phyloP scores from a whole-genome alignment of 75 land plant species.

The Azolla pinnata region DNA sequence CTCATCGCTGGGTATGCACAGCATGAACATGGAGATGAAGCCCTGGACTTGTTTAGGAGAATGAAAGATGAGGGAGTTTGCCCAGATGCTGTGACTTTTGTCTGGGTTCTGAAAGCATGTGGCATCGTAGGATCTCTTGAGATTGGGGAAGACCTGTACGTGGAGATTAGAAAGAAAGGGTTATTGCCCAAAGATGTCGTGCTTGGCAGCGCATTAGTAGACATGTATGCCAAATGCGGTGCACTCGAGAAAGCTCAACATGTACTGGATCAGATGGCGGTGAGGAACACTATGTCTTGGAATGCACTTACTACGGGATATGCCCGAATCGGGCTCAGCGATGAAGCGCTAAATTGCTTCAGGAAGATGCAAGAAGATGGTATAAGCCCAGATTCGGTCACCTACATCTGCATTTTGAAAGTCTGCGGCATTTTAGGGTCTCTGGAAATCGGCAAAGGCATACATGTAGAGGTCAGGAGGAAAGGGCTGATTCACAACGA shows the following conservation, averaged over 20 bases:
- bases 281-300: conserved; percentile 9
- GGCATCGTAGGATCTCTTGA: not conserved
- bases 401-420: conserved; percentile 9
- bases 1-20: conserved; percentile 35
- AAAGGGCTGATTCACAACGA: conserved; percentile 8
- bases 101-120: conserved; percentile 22
- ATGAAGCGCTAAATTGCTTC: conserved; percentile 8
- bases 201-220: no score
- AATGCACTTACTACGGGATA: conserved; percentile 5
- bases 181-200: conserved; percentile 2
- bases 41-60: conserved; percentile 21
- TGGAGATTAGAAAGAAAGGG: conserved; percentile 7
- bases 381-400: conserved; percentile 7
- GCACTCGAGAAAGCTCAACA: conserved; percentile 2
- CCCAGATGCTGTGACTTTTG: conserved; percentile 34
- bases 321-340: conserved; percentile 4
- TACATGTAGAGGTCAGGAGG: not conserved
- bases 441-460: conserved; percentile 9
- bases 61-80: conserved; percentile 34
- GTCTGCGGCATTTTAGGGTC: conserved; percentile 5
- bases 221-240: conserved; percentile 13
- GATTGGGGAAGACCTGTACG: not conserved
- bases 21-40: conserved; percentile 11
- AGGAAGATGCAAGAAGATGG: conserved; percentile 12
- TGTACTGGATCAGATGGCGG: conserved; percentile 1